These are phyloP conservation scores for Elsinoe perseae DNA, from an alignment of 2,329 filamentous ascomycete genomes.

Conservation along the genomic window DNA sequence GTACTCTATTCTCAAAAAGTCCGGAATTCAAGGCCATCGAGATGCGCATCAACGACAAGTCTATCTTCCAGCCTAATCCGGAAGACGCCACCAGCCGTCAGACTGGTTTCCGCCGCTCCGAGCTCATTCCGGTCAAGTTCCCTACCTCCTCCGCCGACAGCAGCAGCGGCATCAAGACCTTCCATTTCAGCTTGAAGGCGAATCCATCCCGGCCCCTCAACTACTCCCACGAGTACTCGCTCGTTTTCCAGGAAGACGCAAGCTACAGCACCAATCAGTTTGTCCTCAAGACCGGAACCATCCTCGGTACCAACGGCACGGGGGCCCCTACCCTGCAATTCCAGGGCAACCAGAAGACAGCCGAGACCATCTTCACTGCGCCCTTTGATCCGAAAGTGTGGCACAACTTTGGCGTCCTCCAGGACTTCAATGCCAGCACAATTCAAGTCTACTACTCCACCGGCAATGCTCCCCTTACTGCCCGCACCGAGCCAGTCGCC, in stretches of 20 bases:
- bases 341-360: slow-evolving; percentile 23
- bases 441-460: slow-evolving; percentile 52
- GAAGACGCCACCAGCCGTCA: slow-evolving; percentile 46
- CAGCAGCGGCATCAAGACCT: slow-evolving; percentile 50
- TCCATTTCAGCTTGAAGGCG: slow-evolving; percentile 54
- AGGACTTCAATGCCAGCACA: slow-evolving; percentile 51
- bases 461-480: slow-evolving; percentile 38
- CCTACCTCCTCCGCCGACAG: slow-evolving; percentile 47
- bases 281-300: slow-evolving; percentile 25
- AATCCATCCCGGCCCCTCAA: slow-evolving; percentile 48
- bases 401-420: slow-evolving; percentile 55
- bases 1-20: slow-evolving; percentile 16
- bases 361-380: slow-evolving; percentile 43
- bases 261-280: slow-evolving; percentile 47
- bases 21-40: slow-evolving; percentile 39
- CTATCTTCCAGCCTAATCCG: slow-evolving; percentile 52
- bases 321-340: slow-evolving; percentile 25
- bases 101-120: slow-evolving; percentile 53
- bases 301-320: slow-evolving; percentile 39
- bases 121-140: slow-evolving; percentile 42
- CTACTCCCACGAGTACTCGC: slow-evolving; percentile 54
- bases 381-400: slow-evolving; percentile 46
- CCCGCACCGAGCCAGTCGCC: slow-evolving; percentile 39
- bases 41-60: slow-evolving; percentile 50
- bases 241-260: slow-evolving; percentile 44